These are phyloP conservation scores for Arthroderma sp. DNA, from an alignment of 2,329 filamentous ascomycete species.

Conservation along the genomic window DNA sequence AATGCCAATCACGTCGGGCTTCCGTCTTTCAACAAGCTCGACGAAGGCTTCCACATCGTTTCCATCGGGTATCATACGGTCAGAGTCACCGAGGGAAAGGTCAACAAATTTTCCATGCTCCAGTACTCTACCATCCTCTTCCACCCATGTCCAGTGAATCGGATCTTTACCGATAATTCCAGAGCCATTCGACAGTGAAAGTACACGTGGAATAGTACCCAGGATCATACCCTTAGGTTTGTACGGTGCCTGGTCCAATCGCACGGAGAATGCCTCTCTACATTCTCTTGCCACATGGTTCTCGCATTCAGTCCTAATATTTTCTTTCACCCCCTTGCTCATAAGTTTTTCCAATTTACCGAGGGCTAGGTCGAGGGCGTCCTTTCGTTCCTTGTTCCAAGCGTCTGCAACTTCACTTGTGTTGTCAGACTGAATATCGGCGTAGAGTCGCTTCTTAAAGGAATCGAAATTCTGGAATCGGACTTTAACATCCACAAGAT, in stretches of 20 bases:
- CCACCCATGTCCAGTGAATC: constrained; percentile 81
- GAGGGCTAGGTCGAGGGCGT: constrained; percentile 70
- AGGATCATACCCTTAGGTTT: constrained; percentile 87
- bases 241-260: constrained; percentile 89
- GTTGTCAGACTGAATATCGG: constrained; percentile 85
- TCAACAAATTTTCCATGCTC: constrained; percentile 83
- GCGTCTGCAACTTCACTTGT: constrained; percentile 88
- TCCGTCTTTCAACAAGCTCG: constrained; percentile 63
- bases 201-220: constrained; percentile 74
- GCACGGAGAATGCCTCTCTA: constrained; percentile 75
- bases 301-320: constrained; percentile 83
- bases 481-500: constrained; percentile 73
- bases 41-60: constrained; percentile 57
- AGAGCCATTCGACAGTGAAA: constrained; percentile 76
- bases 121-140: constrained; percentile 77
- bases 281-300: constrained; percentile 79
- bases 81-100: constrained; percentile 50
- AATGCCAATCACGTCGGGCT: constrained; percentile 80
- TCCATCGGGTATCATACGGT: constrained; percentile 55
- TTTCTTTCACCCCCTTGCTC: constrained; percentile 86
- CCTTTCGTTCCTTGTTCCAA: constrained; percentile 80
- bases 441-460: constrained; percentile 63
- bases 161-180: constrained; percentile 63
- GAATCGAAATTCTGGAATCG: constrained; percentile 61
- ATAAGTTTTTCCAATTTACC: constrained; percentile 72